Conservation (phyloP, 192 early-diverging fungal species). For the Coemansia reversa region DNA sequence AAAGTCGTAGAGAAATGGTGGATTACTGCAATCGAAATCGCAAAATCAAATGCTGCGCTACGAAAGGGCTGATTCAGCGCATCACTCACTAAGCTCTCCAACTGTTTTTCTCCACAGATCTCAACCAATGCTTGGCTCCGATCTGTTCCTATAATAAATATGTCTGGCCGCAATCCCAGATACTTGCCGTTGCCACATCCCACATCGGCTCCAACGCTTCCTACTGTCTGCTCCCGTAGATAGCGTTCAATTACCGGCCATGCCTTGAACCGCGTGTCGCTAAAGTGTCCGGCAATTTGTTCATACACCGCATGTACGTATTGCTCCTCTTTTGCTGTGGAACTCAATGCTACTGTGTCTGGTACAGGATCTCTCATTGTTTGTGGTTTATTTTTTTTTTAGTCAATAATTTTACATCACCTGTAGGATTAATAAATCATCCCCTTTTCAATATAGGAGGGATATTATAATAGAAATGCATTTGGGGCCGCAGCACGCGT, state of each 20-base stretch:
- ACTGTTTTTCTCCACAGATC: conserved; percentile 69
- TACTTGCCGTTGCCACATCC: conserved; percentile 99
- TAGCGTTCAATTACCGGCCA: conserved; percentile 96
- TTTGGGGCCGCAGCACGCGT: conserved; percentile 4
- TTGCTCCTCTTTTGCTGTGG: conserved; percentile 63
- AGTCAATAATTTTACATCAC: too few species aligned
- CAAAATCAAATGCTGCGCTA: conserved; percentile 79
- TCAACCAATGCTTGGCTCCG: conserved; percentile 74
- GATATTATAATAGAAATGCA: background rate
- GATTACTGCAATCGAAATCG: conserved; percentile 93
- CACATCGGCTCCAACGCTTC: conserved; percentile 87
- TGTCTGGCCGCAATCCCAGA: conserved; percentile 76
- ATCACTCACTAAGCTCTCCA: conserved; percentile 83
- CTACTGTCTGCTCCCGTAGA: conserved; percentile 58
- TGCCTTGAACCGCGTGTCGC: conserved; percentile 94
- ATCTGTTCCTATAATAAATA: conserved; percentile 83
- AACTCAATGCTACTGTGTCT: conserved; percentile 32
- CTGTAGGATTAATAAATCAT: too few species aligned
- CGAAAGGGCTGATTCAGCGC: conserved; percentile 76
- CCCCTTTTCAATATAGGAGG: background rate
- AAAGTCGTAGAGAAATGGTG: conserved; percentile 86
- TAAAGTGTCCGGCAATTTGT: conserved; percentile 89
- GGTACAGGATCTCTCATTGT: conserved; percentile 32
- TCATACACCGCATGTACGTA: conserved; percentile 94
- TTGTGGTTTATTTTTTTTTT: background rate